phyloP scores from a whole-genome alignment of 495 filamentous ascomycete genomes.

The Trichoderma erinaceum region DNA sequence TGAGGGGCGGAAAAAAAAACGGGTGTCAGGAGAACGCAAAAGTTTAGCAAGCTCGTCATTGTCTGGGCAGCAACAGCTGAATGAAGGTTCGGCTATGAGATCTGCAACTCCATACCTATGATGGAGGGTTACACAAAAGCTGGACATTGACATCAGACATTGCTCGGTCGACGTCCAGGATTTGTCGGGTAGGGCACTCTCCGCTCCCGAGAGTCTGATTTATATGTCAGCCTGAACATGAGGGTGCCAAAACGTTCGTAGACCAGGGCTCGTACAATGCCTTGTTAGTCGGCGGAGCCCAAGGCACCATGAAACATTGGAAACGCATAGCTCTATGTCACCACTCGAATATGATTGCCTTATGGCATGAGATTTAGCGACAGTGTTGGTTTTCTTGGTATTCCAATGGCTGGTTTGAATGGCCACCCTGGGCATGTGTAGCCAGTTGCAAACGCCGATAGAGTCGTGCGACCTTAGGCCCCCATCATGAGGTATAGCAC shows the following conservation, averaged over 20 bases:
- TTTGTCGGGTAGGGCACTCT: constrained; percentile 1
- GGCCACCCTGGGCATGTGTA: not conserved
- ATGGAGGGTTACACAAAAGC: constrained; percentile 3
- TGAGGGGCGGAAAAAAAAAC: not conserved
- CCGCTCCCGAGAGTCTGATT: not conserved
- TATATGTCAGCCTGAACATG: not conserved
- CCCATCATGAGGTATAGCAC: not conserved
- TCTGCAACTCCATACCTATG: not conserved
- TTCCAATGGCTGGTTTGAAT: not conserved
- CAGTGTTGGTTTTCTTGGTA: not conserved
- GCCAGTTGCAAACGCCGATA: not conserved
- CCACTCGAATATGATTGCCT: not conserved
- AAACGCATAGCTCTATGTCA: not conserved
- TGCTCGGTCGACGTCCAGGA: not conserved
- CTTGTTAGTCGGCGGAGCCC: not conserved
- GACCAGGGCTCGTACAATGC: not conserved
- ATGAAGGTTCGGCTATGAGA: not conserved
- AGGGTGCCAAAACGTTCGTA: not conserved
- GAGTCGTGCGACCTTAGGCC: not conserved
- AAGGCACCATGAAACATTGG: not conserved
- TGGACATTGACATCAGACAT: not conserved
- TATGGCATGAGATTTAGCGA: not conserved
- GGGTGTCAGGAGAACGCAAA: not conserved
- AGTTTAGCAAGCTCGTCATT: not conserved
- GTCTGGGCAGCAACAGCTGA: not conserved